Conservation (phyloP, 352 stramenopile species). For the Globisporangium nagaii region DNA sequence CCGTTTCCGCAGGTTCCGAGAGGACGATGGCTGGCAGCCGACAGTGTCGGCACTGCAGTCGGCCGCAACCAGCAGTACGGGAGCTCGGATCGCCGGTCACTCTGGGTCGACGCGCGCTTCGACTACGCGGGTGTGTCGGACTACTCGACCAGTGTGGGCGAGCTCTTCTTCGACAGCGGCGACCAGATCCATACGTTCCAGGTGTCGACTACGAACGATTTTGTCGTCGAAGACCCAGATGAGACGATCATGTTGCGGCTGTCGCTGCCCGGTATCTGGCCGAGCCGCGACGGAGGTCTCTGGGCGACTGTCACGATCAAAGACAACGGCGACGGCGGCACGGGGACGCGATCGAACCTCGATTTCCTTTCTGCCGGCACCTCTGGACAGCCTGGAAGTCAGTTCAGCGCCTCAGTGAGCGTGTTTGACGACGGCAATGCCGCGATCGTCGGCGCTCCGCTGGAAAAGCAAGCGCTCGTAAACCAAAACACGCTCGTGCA, state of each 20-base stretch:
- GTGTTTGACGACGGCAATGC: conserved; percentile 60
- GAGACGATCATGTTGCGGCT: conserved; percentile 89
- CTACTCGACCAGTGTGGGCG: conserved; percentile 67
- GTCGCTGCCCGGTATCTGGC: conserved; percentile 91
- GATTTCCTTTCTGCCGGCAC: conserved; percentile 42
- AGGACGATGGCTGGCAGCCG: conserved; percentile 45
- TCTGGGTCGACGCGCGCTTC: conserved; percentile 77
- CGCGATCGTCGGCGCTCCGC: conserved; percentile 59
- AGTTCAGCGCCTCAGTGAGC: conserved; percentile 51
- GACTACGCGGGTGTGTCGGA: conserved; percentile 89
- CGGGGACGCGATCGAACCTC: conserved; percentile 59
- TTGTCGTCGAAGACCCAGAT: conserved; percentile 87
- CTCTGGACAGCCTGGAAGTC: conserved; percentile 26
- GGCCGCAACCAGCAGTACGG: conserved; percentile 90
- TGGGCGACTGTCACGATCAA: conserved; percentile 86
- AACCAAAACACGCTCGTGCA: conserved; percentile 9
- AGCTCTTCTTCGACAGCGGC: conserved; percentile 58
- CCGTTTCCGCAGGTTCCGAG: conserved; percentile 65
- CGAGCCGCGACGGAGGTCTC: conserved; percentile 80
- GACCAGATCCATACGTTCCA: conserved; percentile 51
- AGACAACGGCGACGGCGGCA: conserved; percentile 90
- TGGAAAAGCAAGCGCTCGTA: conserved; percentile 26
- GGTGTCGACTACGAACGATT: conserved; percentile 87
- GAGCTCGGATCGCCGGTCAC: conserved; percentile 64
- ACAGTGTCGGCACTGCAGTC: conserved; percentile 83